These are phyloP conservation scores for Beauveria bassiana DNA, from an alignment of 2,329 filamentous ascomycete species.

Conservation along the genomic window DNA sequence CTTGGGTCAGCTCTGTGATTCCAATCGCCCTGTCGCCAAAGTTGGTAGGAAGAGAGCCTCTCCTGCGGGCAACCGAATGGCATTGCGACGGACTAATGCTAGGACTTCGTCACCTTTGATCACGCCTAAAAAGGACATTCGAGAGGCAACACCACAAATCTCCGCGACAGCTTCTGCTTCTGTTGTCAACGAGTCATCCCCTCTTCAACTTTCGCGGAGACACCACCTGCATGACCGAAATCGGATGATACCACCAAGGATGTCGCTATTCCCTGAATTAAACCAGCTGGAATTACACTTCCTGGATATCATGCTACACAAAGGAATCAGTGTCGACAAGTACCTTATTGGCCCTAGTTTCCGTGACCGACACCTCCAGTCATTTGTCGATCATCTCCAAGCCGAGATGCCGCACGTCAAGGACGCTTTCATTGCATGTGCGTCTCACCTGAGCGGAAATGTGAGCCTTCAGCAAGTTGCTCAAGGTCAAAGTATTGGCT, in stretches of 20 bases:
- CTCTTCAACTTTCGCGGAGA: not conserved
- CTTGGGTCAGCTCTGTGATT: not conserved
- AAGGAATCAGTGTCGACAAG: slow-evolving; percentile 11
- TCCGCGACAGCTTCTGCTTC: not conserved
- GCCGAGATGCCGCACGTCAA: slow-evolving; percentile 4
- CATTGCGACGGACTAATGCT: not conserved
- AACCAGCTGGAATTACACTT: slow-evolving; percentile 10
- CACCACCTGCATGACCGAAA: not conserved
- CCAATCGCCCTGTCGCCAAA: not conserved
- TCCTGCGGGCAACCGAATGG: not conserved
- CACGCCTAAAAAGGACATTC: not conserved
- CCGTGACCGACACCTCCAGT: slow-evolving; percentile 9
- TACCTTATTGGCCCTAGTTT: slow-evolving; percentile 12
- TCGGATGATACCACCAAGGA: not conserved
- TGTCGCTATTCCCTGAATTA: slow-evolving; percentile 8
- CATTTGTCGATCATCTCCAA: slow-evolving; percentile 9
- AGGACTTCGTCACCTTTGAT: not conserved
- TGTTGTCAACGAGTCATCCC: not conserved
- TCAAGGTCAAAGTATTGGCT: slow-evolving; percentile 8
- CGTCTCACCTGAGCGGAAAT: slow-evolving; percentile 5
- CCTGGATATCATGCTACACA: slow-evolving; percentile 9
- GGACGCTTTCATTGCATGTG: slow-evolving; percentile 12
- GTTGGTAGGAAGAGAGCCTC: not conserved
- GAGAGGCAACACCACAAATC: not conserved
- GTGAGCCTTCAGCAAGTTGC: slow-evolving; percentile 7